Evolutionary conservation across 495 filamentous ascomycete genomes (phyloP), one percentile per base, ranked within the genome.

Genomic region (Penicillium tannophilum): DNA sequence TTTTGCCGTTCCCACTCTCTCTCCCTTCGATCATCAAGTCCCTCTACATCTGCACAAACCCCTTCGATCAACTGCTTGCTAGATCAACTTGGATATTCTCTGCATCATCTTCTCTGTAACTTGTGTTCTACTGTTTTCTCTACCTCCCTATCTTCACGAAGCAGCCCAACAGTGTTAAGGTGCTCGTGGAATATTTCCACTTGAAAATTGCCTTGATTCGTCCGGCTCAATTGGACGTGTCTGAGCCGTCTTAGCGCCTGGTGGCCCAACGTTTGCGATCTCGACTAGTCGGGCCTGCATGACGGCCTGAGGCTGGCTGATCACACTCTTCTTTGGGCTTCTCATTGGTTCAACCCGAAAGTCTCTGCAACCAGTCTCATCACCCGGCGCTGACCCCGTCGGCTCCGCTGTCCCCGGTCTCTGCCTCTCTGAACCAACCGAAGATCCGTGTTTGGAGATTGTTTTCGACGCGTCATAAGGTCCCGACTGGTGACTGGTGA

Each of bases 401-500:
- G 31, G 53, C 49, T 56, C 49, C 39, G 17, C 30, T 56, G n/a
- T 46, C 41, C 53, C 42, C 53, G 12, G 20, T 2, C 28, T 55
- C 43, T 24, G 8, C 16, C 23, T 16, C 42, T 9, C 14, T 19
- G 12, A 8, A 36, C 45, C n/a, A 39, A 46, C 23, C 28, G 10
- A 43, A 42, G 47, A 35, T 11, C 33, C 36, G 26, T 30, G 46
- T 31, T 41, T 49, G 46, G 26, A 19, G 23, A 7, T 49, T 57
- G 53, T 63, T 62, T 60, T 44, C 56, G 59, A 70, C 68, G 68
- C 66, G 63, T 68, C 68, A 59, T 61, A 62, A 58, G 62, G 55
- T 66, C 55, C 43, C 56, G 24, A 31, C 17, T 47, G 56, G 59
- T 45, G 57, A 59, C 47, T 62, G 31, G 53, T 61, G 64, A 61